Conservation (phyloP, 148 eudicot species). For the Salicornia ramosissima region DNA sequence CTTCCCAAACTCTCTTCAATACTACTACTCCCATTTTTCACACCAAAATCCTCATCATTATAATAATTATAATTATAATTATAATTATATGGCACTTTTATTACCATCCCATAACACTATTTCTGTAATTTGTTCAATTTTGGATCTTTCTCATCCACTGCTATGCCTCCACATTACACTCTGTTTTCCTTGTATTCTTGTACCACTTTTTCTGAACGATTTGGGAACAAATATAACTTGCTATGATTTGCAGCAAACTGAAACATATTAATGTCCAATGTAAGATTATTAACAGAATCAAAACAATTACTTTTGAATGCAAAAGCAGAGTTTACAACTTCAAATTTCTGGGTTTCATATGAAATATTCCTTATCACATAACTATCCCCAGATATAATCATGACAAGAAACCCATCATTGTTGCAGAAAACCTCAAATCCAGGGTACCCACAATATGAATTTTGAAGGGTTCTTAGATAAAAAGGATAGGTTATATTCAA, state of each 20-base stretch:
- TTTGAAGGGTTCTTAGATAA: too few species aligned
- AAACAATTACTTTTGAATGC: constrained; percentile 3
- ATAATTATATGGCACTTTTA: constrained; percentile 19
- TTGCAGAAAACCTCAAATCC: too few species aligned
- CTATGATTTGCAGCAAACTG: neutral
- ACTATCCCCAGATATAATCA: neutral
- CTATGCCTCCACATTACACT: constrained; percentile 25
- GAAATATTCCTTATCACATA: constrained; percentile 13
- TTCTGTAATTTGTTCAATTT: constrained; percentile 17
- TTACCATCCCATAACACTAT: constrained; percentile 21
- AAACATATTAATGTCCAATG: constrained; percentile 14
- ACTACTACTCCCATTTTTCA: neutral
- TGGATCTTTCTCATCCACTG: constrained; percentile 18
- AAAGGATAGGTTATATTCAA: too few species aligned
- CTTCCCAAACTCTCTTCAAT: constrained; percentile 20
- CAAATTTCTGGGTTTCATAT: constrained; percentile 17
- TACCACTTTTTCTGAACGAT: constrained; percentile 22
- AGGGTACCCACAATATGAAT: too few species aligned
- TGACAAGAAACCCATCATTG: too few species aligned
- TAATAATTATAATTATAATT: too few species aligned
- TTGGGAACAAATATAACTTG: constrained; percentile 24
- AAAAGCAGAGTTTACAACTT: constrained; percentile 29
- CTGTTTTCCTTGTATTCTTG: neutral
- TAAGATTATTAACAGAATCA: constrained; percentile 23
- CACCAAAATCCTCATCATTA: constrained; percentile 5